Evolutionary conservation across 2,329 filamentous ascomycete species (phyloP).

Genomic region (Dactylella cylindrospora): DNA sequence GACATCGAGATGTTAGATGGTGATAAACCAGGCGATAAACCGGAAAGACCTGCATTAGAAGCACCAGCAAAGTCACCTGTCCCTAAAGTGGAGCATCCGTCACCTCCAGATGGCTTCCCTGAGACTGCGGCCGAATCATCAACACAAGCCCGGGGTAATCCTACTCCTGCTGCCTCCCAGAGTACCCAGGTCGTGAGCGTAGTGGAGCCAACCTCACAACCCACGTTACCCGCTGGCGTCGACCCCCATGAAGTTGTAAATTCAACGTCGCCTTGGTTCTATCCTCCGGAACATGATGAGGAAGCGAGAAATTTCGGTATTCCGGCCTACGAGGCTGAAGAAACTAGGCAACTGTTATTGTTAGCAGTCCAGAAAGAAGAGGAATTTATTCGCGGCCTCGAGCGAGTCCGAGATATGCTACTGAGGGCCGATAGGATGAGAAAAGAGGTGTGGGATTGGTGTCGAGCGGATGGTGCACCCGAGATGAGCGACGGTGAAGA

Average conservation of each 20-base stretch:
- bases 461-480: constrained; percentile 63
- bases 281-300: constrained; percentile 63
- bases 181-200: constrained; percentile 1
- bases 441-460: constrained; percentile 70
- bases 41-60: constrained; percentile 11
- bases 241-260: constrained; percentile 39
- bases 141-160: background rate
- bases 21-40: constrained; percentile 1
- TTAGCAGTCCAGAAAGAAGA: constrained; percentile 84
- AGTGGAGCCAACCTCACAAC: background rate
- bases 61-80: constrained; percentile 33
- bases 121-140: constrained; percentile 21
- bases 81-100: constrained; percentile 38
- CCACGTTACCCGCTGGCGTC: constrained; percentile 26
- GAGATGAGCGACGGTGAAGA: constrained; percentile 88
- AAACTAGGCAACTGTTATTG: constrained; percentile 71
- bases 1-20: constrained; percentile 39
- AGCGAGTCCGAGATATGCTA: constrained; percentile 69
- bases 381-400: constrained; percentile 72
- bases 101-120: constrained; percentile 27
- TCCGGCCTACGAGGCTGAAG: constrained; percentile 72
- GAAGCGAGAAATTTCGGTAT: constrained; percentile 69
- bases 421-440: constrained; percentile 72
- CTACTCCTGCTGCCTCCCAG: background rate
- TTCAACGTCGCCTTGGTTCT: constrained; percentile 55